phyloP scores from a whole-genome alignment of 805 yeast genomes.

The Scheffersomyces amazonensis region DNA sequence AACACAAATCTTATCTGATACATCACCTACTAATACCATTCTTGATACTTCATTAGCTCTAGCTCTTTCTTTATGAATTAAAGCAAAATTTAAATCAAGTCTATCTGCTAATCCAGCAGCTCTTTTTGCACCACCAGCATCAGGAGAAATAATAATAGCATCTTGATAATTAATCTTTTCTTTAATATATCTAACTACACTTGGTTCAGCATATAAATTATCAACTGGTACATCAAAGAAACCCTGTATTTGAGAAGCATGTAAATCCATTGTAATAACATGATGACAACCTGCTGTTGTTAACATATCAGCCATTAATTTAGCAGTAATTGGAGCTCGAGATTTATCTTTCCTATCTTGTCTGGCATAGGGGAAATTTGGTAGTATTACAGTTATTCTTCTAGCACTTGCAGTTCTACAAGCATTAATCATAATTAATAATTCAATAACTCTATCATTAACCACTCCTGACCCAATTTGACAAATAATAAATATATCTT shows the following conservation, averaged over 20 bases:
- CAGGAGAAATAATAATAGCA: conserved; percentile 89
- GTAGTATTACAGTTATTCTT: conserved; percentile 89
- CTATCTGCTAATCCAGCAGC: conserved; percentile 93
- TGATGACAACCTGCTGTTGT: conserved; percentile 95
- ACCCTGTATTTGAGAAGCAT: conserved; percentile 97
- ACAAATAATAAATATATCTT: conserved; percentile 73
- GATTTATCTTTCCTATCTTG: conserved; percentile 96
- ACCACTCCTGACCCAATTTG: conserved; percentile 79
- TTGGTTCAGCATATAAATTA: conserved; percentile 93
- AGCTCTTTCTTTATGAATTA: conserved; percentile 94
- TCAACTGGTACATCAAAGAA: conserved; percentile 95
- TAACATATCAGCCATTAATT: conserved; percentile 84
- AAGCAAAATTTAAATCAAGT: conserved; percentile 87
- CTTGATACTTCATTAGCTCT: conserved; percentile 91
- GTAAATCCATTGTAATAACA: conserved; percentile 94
- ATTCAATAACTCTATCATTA: conserved; percentile 84
- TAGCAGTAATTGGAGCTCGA: conserved; percentile 95
- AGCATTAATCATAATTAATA: conserved; percentile 87
- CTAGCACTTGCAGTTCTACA: conserved; percentile 96
- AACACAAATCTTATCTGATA: conserved; percentile 74
- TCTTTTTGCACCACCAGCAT: conserved; percentile 98
- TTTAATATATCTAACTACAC: conserved; percentile 76
- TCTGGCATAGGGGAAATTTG: conserved; percentile 95
- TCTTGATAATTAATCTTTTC: conserved; percentile 54
- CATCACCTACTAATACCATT: conserved; percentile 97